These are phyloP conservation scores for Bondarzewia mesenterica DNA, from an alignment of 1,284 basidiomycete species.

Conservation along the genomic window DNA sequence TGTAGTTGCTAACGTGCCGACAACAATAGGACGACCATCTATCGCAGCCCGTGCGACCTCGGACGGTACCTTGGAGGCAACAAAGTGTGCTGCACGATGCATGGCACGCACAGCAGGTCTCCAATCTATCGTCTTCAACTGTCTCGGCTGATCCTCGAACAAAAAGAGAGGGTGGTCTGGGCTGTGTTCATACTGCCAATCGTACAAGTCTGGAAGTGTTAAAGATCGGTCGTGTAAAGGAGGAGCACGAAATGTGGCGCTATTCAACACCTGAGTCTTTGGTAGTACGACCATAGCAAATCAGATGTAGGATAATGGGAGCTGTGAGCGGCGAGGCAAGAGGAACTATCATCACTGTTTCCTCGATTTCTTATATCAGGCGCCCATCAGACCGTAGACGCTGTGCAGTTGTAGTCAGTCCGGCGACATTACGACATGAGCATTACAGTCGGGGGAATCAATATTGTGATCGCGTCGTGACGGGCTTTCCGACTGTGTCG, in stretches of 20 bases:
- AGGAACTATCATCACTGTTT: not conserved
- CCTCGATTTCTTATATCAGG: not conserved
- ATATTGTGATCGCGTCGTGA: not conserved
- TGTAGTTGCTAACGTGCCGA: slow-evolving; percentile 16
- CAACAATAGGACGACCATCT: slow-evolving; percentile 1
- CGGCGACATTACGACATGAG: not conserved
- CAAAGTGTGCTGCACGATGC: slow-evolving; percentile 17
- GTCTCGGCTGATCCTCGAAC: slow-evolving; percentile 14
- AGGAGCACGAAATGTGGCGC: slow-evolving; percentile 12
- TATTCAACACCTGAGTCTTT: slow-evolving; percentile 12
- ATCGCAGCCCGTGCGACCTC: not conserved
- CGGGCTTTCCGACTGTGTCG: not conserved
- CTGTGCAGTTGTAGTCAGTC: too few relatives aligned
- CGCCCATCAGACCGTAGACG: not conserved
- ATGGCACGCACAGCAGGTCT: slow-evolving; percentile 16
- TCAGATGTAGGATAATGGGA: not conserved
- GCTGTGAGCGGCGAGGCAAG: not conserved
- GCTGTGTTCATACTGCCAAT: slow-evolving; percentile 23
- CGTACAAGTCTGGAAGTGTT: slow-evolving; percentile 11
- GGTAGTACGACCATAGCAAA: slow-evolving; percentile 10
- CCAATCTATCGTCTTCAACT: slow-evolving; percentile 15
- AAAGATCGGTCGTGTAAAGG: slow-evolving; percentile 11
- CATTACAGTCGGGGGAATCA: not conserved
- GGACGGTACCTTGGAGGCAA: slow-evolving; percentile 4
- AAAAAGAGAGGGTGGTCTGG: slow-evolving; percentile 21